Evolutionary conservation across 2,329 filamentous ascomycete genomes (phyloP).

Genomic region (Clonostachys solani): DNA sequence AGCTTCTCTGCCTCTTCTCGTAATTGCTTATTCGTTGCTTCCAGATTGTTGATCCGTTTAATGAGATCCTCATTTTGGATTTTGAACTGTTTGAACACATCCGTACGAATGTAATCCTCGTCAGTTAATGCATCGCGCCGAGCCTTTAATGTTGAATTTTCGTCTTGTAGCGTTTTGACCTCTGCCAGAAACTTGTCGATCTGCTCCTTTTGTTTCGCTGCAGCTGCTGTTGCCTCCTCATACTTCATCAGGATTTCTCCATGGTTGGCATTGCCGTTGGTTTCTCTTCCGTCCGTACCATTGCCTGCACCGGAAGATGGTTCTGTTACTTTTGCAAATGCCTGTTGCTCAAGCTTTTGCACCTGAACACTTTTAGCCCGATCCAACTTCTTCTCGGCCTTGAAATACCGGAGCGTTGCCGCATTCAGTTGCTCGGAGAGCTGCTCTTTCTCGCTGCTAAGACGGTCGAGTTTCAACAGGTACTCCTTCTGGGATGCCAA

Average conservation of each 20-base stretch:
- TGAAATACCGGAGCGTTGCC: slow-evolving; percentile 87
- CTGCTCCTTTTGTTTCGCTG: slow-evolving; percentile 84
- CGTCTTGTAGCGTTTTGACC: slow-evolving; percentile 68
- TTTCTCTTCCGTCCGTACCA: slow-evolving; percentile 40
- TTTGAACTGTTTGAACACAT: slow-evolving; percentile 90
- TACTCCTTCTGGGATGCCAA: slow-evolving; percentile 81
- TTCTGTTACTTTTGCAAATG: slow-evolving; percentile 65
- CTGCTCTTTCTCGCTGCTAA: slow-evolving; percentile 76
- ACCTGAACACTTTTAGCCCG: slow-evolving; percentile 84
- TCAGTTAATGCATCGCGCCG: slow-evolving; percentile 73
- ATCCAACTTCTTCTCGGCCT: slow-evolving; percentile 92
- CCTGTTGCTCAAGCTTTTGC: slow-evolving; percentile 87
- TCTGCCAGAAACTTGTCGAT: slow-evolving; percentile 75
- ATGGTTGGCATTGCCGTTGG: slow-evolving; percentile 39
- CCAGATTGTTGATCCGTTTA: slow-evolving; percentile 84
- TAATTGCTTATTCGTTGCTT: slow-evolving; percentile 81
- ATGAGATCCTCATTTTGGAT: slow-evolving; percentile 89
- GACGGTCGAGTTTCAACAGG: slow-evolving; percentile 69
- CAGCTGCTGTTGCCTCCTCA: slow-evolving; percentile 71
- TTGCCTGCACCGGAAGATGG: slow-evolving; percentile 21
- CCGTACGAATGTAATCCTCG: slow-evolving; percentile 89
- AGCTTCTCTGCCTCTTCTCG: slow-evolving; percentile 82
- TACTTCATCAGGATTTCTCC: slow-evolving; percentile 72
- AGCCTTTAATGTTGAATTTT: slow-evolving; percentile 69
- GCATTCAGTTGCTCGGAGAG: slow-evolving; percentile 83